phyloP scores from a whole-genome alignment of 2,329 filamentous ascomycete genomes.

The Aspergillus fumigatiaffinis region DNA sequence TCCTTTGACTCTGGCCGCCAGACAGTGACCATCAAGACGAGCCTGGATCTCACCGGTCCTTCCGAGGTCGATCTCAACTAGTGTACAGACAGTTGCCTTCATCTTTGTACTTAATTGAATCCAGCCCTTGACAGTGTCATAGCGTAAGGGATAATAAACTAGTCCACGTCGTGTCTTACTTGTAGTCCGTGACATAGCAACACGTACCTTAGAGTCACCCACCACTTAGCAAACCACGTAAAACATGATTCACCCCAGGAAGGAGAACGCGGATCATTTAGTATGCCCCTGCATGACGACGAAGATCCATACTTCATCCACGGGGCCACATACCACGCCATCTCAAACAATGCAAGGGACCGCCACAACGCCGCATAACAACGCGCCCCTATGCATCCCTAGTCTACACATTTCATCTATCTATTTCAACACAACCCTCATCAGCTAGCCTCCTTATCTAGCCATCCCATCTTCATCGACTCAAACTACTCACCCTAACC shows the following conservation, averaged over 20 bases:
- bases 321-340: no score
- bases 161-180: not conserved
- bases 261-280: not conserved
- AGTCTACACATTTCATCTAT: no score
- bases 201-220: not conserved
- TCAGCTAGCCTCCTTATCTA: not conserved
- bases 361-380: no score
- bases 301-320: no score
- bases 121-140: not conserved
- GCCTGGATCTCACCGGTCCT: constrained; percentile 11
- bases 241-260: not conserved
- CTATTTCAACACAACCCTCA: not conserved
- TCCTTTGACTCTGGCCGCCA: constrained; percentile 12
- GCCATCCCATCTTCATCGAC: not conserved
- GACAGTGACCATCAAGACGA: constrained; percentile 21
- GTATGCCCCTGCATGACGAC: no score
- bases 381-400: no score
- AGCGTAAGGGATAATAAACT: not conserved
- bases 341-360: no score
- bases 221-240: not conserved
- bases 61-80: constrained; percentile 13
- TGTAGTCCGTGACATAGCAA: no score
- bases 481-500: not conserved
- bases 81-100: not conserved
- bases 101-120: not conserved